Evolutionary conservation across 2,329 filamentous ascomycete species (phyloP), one percentile per base, ranked within the genome.

Genomic region (Fusarium chlamydosporum): DNA sequence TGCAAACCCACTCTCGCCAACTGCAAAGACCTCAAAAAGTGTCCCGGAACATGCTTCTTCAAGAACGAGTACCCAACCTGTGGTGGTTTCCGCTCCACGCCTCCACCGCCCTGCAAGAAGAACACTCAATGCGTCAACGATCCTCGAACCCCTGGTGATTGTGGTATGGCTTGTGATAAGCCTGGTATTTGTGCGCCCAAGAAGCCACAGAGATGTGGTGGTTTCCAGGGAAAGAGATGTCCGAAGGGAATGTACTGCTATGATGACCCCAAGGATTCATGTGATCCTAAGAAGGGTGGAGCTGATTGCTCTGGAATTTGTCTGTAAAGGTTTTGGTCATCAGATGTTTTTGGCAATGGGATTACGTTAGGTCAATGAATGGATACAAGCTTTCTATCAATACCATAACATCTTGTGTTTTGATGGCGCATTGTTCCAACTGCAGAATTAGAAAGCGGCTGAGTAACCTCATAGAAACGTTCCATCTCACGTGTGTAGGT

Each of bases 121-220:
- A 66, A 67, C 12, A 67, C 66, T 4, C 56, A 65, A 3, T 81
- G 79, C 53, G 59, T 73, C 15, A 72, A 80, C 56, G 78, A 81
- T 27, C 78, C 79, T 12, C 75, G 79, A 37, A 46, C 57, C 11
- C 71, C 68, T 2, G 42, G 18, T 6, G 37, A 51, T 7, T 80
- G 79, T 41, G 79, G 79, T 9, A 67, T 78, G 73, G 75, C 79
- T 5, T 80, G 79, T 54, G 79, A 80, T 41, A 52, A 20, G 8
- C 75, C 75, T 0, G 79, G 79, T 3, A 79, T 80, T 26, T 81
- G 76, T 43, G 65, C 78, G 2, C 74, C 75, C 27, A 65, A 60
- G 26, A 65, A 65, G 7, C 55, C 54, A 3, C 53, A 45, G 1
- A 38, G 31, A 1, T 79, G 78, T 23, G 67, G 67, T 4, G 78